Conservation (phyloP, 2,329 filamentous ascomycete species). For the Curvularia sp. region DNA sequence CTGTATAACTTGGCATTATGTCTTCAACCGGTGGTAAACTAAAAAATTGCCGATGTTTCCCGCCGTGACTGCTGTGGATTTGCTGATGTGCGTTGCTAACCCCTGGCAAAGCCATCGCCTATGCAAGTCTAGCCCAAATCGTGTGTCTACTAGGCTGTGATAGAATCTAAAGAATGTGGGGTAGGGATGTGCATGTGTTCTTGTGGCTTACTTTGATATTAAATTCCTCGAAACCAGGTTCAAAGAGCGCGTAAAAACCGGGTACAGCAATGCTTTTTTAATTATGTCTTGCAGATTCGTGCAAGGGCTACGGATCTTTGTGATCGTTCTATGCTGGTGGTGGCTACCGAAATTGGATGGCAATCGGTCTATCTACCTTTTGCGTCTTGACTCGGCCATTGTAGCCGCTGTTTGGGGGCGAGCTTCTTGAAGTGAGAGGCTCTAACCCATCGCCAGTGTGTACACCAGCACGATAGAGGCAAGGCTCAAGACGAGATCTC, state of each 20-base stretch:
- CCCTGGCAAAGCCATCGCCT: not conserved
- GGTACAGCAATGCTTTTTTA: slow-evolving; percentile 13
- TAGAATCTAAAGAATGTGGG: slow-evolving; percentile 9
- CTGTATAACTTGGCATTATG: slow-evolving; percentile 8
- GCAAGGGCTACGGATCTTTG: slow-evolving; percentile 8
- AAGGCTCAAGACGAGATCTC: slow-evolving; percentile 11
- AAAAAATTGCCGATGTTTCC: slow-evolving; percentile 13
- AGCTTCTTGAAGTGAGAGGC: slow-evolving; percentile 13
- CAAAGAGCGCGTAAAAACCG: slow-evolving; percentile 15
- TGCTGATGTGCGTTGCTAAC: slow-evolving; percentile 10
- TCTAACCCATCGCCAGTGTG: slow-evolving; percentile 4
- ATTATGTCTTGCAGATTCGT: slow-evolving; percentile 10
- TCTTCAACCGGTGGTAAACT: slow-evolving; percentile 16
- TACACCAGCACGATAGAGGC: slow-evolving; percentile 17
- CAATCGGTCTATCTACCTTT: slow-evolving; percentile 3
- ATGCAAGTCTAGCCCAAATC: slow-evolving; percentile 1
- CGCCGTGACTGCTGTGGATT: slow-evolving; percentile 2
- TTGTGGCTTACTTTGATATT: slow-evolving; percentile 17
- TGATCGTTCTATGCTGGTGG: not conserved
- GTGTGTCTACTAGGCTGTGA: slow-evolving; percentile 1
- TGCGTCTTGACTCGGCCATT: slow-evolving; percentile 3
- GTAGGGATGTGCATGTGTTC: not conserved
- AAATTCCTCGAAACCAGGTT: slow-evolving; percentile 17
- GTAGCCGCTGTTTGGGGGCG: slow-evolving; percentile 6
- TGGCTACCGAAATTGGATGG: slow-evolving; percentile 4